phyloP scores from a whole-genome alignment of 2,329 filamentous ascomycete species.

The Arthroderma sp. region DNA sequence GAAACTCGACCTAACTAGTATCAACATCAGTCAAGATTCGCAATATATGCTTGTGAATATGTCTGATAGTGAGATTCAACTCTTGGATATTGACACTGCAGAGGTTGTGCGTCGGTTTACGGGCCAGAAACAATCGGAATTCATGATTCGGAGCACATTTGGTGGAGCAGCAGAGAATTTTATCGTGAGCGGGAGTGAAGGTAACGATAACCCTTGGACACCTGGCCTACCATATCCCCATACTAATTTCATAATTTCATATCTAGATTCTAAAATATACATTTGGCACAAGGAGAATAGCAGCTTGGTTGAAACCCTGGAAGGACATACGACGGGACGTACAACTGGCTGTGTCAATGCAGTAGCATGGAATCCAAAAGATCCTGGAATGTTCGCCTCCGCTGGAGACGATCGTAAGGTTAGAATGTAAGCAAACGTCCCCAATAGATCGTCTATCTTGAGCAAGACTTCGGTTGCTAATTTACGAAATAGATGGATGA shows the following conservation, averaged over 20 bases:
- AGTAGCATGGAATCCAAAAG: constrained; percentile 73
- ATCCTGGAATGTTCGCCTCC: constrained; percentile 76
- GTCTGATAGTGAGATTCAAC: constrained; percentile 59
- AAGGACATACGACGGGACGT: constrained; percentile 43
- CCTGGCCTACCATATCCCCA: background rate
- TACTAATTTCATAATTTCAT: constrained; percentile 4
- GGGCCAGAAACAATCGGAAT: constrained; percentile 62
- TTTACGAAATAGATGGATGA: constrained; percentile 1
- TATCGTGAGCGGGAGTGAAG: constrained; percentile 81
- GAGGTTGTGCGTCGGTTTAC: constrained; percentile 61
- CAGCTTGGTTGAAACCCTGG: constrained; percentile 58
- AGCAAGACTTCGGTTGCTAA: background rate
- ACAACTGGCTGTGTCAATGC: constrained; percentile 66
- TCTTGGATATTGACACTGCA: constrained; percentile 63
- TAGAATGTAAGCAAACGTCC: constrained; percentile 55
- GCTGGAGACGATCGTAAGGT: constrained; percentile 79
- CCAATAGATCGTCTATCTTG: background rate
- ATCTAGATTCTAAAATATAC: constrained; percentile 53
- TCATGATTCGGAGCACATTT: constrained; percentile 68
- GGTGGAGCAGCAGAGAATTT: constrained; percentile 88
- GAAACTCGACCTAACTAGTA: constrained; percentile 58
- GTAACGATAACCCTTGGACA: constrained; percentile 33
- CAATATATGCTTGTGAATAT: constrained; percentile 70
- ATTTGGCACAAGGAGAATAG: constrained; percentile 87
- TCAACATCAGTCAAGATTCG: constrained; percentile 73